Evolutionary conservation across 805 yeast species (phyloP), one percentile per base, ranked within the genome.

Genomic region (Starmerella vaccinii): DNA sequence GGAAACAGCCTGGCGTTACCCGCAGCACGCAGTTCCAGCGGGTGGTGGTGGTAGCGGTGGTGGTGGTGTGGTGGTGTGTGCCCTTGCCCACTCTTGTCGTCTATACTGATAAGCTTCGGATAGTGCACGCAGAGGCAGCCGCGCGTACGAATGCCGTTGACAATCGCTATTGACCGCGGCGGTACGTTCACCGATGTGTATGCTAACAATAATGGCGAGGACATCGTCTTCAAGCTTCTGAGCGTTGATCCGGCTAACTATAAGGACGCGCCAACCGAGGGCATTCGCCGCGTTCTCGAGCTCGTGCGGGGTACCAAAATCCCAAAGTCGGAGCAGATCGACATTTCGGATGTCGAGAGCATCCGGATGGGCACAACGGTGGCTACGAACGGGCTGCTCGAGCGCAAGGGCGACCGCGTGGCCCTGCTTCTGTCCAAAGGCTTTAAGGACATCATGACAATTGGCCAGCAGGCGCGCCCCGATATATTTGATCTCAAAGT

Each of bases 401-500:
- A 90, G 63, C 75, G 97, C 55, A 88, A 88, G 62, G 98, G 97
- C 47, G 94, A 88, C 51, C 70, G 79, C 29, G 89, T 94, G 59
- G 94, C 92, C 1, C 72, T 90, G 52, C 66, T 89, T 5, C 87
- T 95, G 2, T 85, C 97, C 15, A 82, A 80, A 60, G 98, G 97
- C 0, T 90, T 87, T 67, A 78, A 77, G 58, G 97, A 90, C 62
- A 79, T 84, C 35, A 70, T 90, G 54, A 67, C 72, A 2, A 89
- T 90, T 58, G 97, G 97, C 2, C 88, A 86, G 62, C 97, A 90
- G 65, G 78, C 95, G 2, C 74, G 97, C 60, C 97, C 97, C 2
- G 74, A 81, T 59, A 87, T 90, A 47, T 90, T 90, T 61, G 95
- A 88, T 59, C 70, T 90, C 57, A 75, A 84, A 5, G 85, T 89